These are phyloP conservation scores for Trametes versicolor DNA, from an alignment of 1,284 basidiomycete species.

Conservation along the genomic window DNA sequence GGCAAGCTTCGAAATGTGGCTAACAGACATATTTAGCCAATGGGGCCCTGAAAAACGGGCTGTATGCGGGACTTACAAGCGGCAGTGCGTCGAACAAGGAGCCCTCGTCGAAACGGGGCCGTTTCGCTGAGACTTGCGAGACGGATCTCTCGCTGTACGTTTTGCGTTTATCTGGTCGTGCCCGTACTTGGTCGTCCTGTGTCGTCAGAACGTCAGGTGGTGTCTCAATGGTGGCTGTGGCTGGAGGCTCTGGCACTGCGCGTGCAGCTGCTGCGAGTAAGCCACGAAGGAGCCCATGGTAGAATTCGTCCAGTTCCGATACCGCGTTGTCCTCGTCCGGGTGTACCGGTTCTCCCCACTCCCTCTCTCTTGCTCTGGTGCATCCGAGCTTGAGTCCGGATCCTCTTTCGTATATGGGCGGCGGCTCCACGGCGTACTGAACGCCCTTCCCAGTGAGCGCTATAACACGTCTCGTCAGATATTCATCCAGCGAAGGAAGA, in stretches of 20 bases:
- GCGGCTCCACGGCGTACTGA: background rate
- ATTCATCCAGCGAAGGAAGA: background rate
- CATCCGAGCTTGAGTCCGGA: background rate
- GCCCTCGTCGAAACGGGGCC: constrained; percentile 17
- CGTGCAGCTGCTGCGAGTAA: background rate
- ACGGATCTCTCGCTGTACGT: background rate
- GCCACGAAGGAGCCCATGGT: constrained; percentile 20
- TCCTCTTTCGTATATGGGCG: background rate
- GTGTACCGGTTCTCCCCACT: background rate
- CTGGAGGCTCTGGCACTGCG: background rate
- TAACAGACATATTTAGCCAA: background rate
- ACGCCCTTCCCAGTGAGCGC: background rate
- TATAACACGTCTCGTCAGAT: background rate
- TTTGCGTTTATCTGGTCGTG: background rate
- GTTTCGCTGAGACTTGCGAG: constrained; percentile 20
- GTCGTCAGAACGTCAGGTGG: background rate
- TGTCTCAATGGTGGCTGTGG: no score
- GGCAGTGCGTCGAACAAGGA: constrained; percentile 21
- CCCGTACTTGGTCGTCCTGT: background rate
- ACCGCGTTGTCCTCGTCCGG: constrained; percentile 28
- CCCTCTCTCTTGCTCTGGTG: background rate
- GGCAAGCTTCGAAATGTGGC: constrained; percentile 33
- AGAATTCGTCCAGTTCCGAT: constrained; percentile 34
- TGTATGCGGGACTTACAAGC: constrained; percentile 16
- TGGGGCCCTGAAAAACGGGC: background rate